Conservation (phyloP, 768 basidiomycete species). For the Lactarius sp. region DNA sequence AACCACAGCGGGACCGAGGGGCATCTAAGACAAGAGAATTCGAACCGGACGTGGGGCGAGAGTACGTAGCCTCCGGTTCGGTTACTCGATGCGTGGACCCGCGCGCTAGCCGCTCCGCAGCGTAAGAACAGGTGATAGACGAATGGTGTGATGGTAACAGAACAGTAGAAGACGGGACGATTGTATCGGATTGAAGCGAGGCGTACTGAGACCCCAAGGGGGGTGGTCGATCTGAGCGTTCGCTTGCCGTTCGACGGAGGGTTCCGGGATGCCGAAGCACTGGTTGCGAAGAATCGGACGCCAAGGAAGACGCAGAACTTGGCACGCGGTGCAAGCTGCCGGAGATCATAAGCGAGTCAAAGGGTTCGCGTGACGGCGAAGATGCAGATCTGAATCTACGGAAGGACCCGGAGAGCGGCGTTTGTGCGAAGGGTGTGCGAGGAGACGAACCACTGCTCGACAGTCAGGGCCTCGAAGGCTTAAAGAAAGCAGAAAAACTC, state of each 20-base stretch:
- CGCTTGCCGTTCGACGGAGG: slow-evolving; percentile 15
- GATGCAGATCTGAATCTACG: neutral
- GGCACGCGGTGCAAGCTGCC: neutral
- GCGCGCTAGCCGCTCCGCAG: slow-evolving; percentile 1
- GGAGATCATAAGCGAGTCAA: neutral
- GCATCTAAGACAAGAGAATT: neutral
- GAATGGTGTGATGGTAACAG: neutral
- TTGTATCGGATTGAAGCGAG: neutral
- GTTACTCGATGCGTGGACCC: neutral
- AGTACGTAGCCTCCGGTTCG: neutral
- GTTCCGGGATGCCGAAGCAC: neutral
- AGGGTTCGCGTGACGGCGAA: neutral
- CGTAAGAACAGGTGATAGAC: neutral
- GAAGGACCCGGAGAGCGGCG: neutral
- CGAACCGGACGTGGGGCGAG: neutral
- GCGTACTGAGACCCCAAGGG: neutral
- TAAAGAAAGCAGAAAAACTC: neutral
- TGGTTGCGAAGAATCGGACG: neutral
- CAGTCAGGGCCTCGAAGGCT: neutral
- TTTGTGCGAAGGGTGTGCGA: neutral
- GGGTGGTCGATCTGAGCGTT: neutral
- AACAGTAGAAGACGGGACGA: neutral
- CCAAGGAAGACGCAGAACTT: slow-evolving; percentile 5
- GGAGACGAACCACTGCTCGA: slow-evolving; percentile 2
- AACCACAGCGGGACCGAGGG: neutral